Evolutionary conservation across 2,329 filamentous ascomycete species (phyloP).

Genomic region (Colletotrichum navitas): DNA sequence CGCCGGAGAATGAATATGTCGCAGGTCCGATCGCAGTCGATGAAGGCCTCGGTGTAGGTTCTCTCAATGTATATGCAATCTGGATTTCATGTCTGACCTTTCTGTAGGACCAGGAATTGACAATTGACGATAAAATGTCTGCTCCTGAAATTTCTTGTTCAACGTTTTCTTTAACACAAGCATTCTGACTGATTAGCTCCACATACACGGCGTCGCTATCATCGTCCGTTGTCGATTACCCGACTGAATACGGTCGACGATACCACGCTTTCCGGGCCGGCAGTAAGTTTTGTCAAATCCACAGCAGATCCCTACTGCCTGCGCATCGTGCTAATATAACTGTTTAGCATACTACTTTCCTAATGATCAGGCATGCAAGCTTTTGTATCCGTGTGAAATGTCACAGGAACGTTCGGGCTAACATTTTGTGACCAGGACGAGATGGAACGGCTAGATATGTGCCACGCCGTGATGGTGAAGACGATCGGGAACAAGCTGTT

Average conservation of each 20-base stretch:
- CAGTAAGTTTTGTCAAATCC: neutral
- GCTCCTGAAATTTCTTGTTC: neutral
- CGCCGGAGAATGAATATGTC: neutral
- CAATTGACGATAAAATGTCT: slow-evolving; percentile 18
- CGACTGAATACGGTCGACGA: slow-evolving; percentile 31
- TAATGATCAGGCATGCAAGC: slow-evolving; percentile 51
- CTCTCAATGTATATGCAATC: neutral
- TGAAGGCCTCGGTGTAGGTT: neutral
- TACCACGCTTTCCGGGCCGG: slow-evolving; percentile 40
- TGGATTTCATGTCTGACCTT: too few relatives aligned
- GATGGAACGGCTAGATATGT: slow-evolving; percentile 30
- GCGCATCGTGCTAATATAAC: neutral
- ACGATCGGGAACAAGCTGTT: slow-evolving; percentile 21
- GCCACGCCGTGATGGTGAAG: slow-evolving; percentile 18
- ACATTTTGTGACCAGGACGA: neutral
- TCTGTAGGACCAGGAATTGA: neutral
- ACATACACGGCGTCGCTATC: slow-evolving; percentile 18
- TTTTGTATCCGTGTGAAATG: too few relatives aligned
- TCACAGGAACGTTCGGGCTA: neutral
- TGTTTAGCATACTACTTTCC: slow-evolving; percentile 48
- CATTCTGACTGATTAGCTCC: neutral
- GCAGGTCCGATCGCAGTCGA: neutral
- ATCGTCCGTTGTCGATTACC: slow-evolving; percentile 32
- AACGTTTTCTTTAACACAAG: too few relatives aligned
- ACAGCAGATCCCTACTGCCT: too few relatives aligned